A percentile compares a stretch with the other conserved stretches of the same genome.
phyloP scores from a whole-genome alignment of 2,329 filamentous ascomycete genomes.

The Microcyclospora pomicola region DNA sequence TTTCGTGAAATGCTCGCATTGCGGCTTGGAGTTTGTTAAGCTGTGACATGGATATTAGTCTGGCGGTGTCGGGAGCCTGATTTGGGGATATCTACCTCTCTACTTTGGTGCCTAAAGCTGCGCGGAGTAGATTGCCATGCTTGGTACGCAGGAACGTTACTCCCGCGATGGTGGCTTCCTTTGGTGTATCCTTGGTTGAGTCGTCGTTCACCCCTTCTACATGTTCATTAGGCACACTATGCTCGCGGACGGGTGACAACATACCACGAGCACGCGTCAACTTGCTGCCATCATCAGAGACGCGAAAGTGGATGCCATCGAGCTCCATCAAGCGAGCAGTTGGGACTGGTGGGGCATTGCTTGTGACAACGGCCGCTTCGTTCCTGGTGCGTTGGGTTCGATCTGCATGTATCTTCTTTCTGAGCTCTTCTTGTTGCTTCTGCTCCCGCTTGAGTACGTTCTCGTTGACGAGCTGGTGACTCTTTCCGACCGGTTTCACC shows the following conservation, averaged over 20 bases:
- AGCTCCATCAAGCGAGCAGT: constrained; percentile 47
- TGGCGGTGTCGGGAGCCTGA: background rate
- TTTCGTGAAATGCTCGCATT: constrained; percentile 23
- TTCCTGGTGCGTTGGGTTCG: constrained; percentile 5
- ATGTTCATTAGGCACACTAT: constrained; percentile 5
- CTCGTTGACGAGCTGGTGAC: constrained; percentile 72
- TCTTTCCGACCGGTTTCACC: constrained; percentile 58
- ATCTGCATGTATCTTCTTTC: constrained; percentile 50
- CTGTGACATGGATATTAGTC: background rate
- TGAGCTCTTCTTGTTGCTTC: constrained; percentile 53
- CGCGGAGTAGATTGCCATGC: constrained; percentile 69
- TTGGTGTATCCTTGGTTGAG: constrained; percentile 47
- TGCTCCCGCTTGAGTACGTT: constrained; percentile 62
- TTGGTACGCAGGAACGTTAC: constrained; percentile 78
- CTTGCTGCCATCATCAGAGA: constrained; percentile 69
- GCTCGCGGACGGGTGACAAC: constrained; percentile 13
- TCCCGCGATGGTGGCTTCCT: constrained; percentile 56
- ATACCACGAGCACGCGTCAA: constrained; percentile 60
- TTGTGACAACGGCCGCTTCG: no score
- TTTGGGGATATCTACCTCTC: constrained; percentile 10
- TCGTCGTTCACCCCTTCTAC: constrained; percentile 10
- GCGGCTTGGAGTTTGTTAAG: constrained; percentile 7
- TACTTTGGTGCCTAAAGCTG: constrained; percentile 5
- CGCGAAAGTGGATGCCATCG: constrained; percentile 58
- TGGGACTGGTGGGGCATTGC: constrained; percentile 1